A percentile compares a stretch with the other conserved stretches of the same genome.
phyloP scores from a whole-genome alignment of 208 protist species.

The Leishmania martiniquensis region DNA sequence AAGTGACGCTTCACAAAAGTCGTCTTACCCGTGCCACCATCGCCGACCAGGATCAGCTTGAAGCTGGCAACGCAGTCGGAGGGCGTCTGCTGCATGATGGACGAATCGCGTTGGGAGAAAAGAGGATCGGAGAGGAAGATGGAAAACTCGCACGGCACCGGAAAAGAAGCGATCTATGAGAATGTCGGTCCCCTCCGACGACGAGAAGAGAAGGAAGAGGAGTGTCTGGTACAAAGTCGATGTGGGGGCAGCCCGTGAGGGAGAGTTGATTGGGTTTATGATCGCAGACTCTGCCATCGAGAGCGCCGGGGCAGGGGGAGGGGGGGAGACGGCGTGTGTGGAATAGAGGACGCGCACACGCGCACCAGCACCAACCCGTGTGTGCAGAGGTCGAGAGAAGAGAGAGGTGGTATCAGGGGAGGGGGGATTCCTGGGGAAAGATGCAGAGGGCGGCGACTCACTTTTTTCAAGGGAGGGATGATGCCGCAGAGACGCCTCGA shows the following conservation, averaged over 20 bases:
- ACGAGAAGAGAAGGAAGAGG: no score
- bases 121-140: background rate
- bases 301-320: background rate
- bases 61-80: conserved; percentile 90
- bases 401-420: background rate
- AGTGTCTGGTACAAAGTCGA: background rate
- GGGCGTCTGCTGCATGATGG: conserved; percentile 38
- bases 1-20: conserved; percentile 99
- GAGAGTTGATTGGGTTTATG: background rate
- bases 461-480: background rate
- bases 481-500: background rate
- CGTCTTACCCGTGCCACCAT: conserved; percentile 99
- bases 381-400: background rate
- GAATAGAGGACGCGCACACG: background rate
- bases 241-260: background rate
- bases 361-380: background rate
- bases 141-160: background rate
- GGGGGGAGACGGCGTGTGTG: background rate
- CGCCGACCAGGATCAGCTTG: conserved; percentile 99
- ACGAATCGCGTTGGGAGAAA: background rate
- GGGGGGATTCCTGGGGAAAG: background rate
- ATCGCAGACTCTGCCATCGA: background rate
- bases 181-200: background rate
- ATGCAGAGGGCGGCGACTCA: background rate
- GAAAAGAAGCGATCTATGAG: background rate